Base-by-base conservation (phyloP, 495 filamentous ascomycete genomes). In the Oidiodendron maius region DNA sequence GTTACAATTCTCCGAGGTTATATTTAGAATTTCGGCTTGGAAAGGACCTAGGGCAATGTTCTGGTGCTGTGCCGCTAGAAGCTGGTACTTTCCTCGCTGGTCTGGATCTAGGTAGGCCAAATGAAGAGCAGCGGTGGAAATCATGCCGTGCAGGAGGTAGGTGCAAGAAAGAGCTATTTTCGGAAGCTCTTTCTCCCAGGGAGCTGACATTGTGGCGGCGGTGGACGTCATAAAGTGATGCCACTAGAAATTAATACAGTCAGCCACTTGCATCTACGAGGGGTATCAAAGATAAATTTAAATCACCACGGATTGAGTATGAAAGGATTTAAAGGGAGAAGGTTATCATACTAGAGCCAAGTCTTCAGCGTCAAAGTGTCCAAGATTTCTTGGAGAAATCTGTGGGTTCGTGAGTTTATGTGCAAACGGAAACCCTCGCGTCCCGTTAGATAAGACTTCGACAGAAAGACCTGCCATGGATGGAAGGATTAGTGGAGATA, bases 111-210 rank as follows among this genome's bases (percentile, higher is more conserved):
- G 63, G 44, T 25, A 66, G 55, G 68, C 70, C 1, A 70, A 63
- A 44, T 74, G 71, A 22, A 71, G 50, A 3, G 70, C 62, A 0
- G 64, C 62, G n/a, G 66, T 39, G 0, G 69, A 65, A 17, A 72
- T 43, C 10, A 74, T 61, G 17, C 70, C 67, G 39, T 65, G 62
- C 60, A 74, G 62, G 4, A 74, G 56, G 18, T 48, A 53, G 13
- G 44, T 30, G 32, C 45, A 48, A 15, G 28, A 37, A 17, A 53
- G 32, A 4, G 51, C 39, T 22, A 37, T 20, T 6, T 15, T 11
- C 2, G 32, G 32, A 21, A 53, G 21, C 3, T 48, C 39, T 24
- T 47, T 17, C 32, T 40, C 20, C 45, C 30, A 44, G 8, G 45
- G 39, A 43, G 23, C 24, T 3, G 35, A 17, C 1, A 53, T 2